Evolutionary conservation across 2,329 filamentous ascomycete species (phyloP).

Genomic region (Alternaria novae-zelandiae): DNA sequence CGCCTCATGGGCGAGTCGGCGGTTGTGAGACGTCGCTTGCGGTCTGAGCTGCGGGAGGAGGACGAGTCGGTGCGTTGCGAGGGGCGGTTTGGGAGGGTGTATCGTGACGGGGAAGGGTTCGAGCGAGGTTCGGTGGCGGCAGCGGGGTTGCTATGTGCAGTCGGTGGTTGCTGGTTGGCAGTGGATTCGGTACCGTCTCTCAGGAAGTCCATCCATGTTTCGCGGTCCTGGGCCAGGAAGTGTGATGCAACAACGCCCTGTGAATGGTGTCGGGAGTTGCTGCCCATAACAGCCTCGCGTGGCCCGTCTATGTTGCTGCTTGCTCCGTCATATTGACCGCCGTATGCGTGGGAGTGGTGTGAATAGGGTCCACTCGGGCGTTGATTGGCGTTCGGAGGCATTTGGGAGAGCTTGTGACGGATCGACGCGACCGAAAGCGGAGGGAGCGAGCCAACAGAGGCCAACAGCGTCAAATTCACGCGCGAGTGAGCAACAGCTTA

Average conservation of each 20-base stretch:
- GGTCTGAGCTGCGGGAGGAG: slow-evolving; percentile 35
- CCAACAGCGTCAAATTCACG: not conserved
- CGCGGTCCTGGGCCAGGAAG: slow-evolving; percentile 36
- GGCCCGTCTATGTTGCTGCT: slow-evolving; percentile 12
- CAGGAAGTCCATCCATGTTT: slow-evolving; percentile 48
- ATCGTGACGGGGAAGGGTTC: slow-evolving; percentile 17
- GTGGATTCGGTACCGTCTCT: slow-evolving; percentile 27
- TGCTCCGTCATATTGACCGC: slow-evolving; percentile 17
- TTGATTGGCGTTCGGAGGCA: slow-evolving; percentile 21
- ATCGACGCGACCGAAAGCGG: slow-evolving; percentile 4
- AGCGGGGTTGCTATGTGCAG: slow-evolving; percentile 5
- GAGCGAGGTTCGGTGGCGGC: slow-evolving; percentile 12
- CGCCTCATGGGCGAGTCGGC: slow-evolving; percentile 41
- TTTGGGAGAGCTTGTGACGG: slow-evolving; percentile 1
- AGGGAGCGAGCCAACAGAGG: not conserved
- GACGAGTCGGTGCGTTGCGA: slow-evolving; percentile 23
- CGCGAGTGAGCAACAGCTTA: not conserved
- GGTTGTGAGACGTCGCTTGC: slow-evolving; percentile 46
- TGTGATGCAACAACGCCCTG: slow-evolving; percentile 38
- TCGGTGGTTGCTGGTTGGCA: slow-evolving; percentile 10
- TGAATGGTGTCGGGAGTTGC: slow-evolving; percentile 12
- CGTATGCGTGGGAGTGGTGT: slow-evolving; percentile 23
- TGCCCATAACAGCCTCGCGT: slow-evolving; percentile 2
- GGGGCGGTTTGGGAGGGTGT: slow-evolving; percentile 29
- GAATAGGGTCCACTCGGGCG: slow-evolving; percentile 16